Evolutionary conservation across 1,284 basidiomycete species (phyloP), one percentile per base, ranked within the genome.

Genomic region (Schizopora paradoxa): DNA sequence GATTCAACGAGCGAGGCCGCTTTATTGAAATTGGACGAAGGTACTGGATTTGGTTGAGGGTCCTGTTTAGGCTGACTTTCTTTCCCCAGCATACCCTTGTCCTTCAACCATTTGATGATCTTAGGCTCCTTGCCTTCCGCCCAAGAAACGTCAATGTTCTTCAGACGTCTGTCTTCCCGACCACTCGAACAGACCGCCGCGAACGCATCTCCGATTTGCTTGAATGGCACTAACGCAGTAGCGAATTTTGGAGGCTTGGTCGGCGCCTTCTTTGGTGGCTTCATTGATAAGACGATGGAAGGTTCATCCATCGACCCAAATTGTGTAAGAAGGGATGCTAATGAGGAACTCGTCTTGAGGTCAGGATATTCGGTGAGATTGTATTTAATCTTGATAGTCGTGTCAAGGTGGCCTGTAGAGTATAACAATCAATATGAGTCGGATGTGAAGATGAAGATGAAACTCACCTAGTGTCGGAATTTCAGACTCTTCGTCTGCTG

Each of bases 31-130:
- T 38, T 18, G 40, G 38, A 28, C 33, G 33, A 32, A n/a, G 14
- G n/a, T 26, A 25, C 11, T 2, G 27, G 7, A 16, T 25, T 19
- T n/a, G 51, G 33, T 29, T 56, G 31, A 25, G 51, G 11, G 14
- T 51, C 37, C 23, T 52, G 11, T 18, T 47, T 26, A 16, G 2
- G 43, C 16, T 40, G 41, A 29, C 10, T 7, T 25, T 26, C 31
- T 22, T 41, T 59, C 8, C 74, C 73, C 18, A 86, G 65, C 54
- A 80, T 77, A 14, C 80, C 81, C 65, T 74, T 78, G 58, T 76
- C 77, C 64, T 79, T 85, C 61, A 88, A 60, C 86, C 86, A 91
- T 5, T 63, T 73, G 26, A 92, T 66, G 56, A 91, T 81, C 29
- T 70, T 74, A 1, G 90, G 90, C 54, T 89, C 86, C 42, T 74